These are phyloP conservation scores for Stropharia rugosoannulata DNA, from an alignment of 768 basidiomycete species.

Conservation along the genomic window DNA sequence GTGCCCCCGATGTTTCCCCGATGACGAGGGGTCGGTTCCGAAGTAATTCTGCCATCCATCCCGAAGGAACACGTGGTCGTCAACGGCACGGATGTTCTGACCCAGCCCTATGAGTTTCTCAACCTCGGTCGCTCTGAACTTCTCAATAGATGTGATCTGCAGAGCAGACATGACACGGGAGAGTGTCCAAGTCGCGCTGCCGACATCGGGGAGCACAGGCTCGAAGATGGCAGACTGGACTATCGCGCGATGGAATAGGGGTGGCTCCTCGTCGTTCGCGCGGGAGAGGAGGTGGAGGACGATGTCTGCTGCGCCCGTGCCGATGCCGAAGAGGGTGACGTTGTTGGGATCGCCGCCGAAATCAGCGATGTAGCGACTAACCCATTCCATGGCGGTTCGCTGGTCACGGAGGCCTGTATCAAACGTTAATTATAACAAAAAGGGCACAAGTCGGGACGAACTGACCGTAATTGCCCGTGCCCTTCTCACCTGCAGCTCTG, in stretches of 20 bases:
- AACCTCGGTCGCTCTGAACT: constrained; percentile 58
- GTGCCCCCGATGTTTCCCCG: constrained; percentile 19
- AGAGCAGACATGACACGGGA: constrained; percentile 61
- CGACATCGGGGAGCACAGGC: constrained; percentile 56
- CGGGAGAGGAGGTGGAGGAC: constrained; percentile 62
- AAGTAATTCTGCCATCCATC: constrained; percentile 51
- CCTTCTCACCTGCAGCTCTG: constrained; percentile 58
- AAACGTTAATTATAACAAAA: constrained; percentile 6
- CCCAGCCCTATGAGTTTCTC: constrained; percentile 56
- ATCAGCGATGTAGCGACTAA: constrained; percentile 54
- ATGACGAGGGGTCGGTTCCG: constrained; percentile 2
- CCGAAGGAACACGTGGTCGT: constrained; percentile 71
- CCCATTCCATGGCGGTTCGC: constrained; percentile 61
- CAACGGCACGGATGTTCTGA: constrained; percentile 53
- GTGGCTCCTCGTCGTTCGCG: constrained; percentile 49
- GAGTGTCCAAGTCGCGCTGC: constrained; percentile 64
- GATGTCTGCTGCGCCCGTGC: constrained; percentile 58
- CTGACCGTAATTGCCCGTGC: constrained; percentile 77
- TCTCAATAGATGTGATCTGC: constrained; percentile 52
- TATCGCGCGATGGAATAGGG: constrained; percentile 72
- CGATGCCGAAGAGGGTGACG: constrained; percentile 50
- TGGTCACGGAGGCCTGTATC: constrained; percentile 61
- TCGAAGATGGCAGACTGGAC: constrained; percentile 73
- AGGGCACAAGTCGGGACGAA: constrained; percentile 3
- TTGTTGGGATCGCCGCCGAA: constrained; percentile 71